Percentiles rank a stretch among this genome's conserved stretches.
Conservation (phyloP, 768 basidiomycete species). For the Lactarius tabidus region DNA sequence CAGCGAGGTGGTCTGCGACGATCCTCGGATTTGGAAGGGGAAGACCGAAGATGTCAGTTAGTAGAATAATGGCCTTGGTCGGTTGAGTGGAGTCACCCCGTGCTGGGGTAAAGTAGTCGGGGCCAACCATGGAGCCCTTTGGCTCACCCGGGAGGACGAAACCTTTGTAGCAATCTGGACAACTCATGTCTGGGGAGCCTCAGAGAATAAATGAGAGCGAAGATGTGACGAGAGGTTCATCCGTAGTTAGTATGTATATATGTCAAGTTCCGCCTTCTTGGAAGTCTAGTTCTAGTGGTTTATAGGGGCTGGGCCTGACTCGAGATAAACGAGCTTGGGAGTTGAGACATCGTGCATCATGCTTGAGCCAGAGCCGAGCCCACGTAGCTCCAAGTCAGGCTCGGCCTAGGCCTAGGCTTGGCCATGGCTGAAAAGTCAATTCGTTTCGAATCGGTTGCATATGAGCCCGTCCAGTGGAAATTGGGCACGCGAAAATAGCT, state of each 20-base stretch:
- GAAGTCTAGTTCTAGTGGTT: no score
- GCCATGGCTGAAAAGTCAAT: no score
- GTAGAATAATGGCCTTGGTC: slow-evolving; percentile 45
- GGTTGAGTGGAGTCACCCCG: slow-evolving; percentile 16
- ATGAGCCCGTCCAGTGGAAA: no score
- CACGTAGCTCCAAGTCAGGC: no score
- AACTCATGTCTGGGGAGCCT: slow-evolving; percentile 23
- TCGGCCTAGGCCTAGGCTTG: no score
- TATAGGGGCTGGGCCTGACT: no score
- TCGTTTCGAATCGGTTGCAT: no score
- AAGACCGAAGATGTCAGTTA: slow-evolving; percentile 57
- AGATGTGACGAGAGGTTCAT: background rate
- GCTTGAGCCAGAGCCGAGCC: no score
- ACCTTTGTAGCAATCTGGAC: slow-evolving; percentile 39
- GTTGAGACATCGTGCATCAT: no score
- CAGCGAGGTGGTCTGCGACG: slow-evolving; percentile 51
- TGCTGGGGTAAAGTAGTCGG: slow-evolving; percentile 43
- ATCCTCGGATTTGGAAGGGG: slow-evolving; percentile 50
- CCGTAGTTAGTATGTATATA: background rate
- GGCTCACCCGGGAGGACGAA: slow-evolving; percentile 45
- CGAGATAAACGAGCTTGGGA: no score
- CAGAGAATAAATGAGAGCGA: background rate
- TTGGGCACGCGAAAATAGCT: no score
- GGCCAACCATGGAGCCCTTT: slow-evolving; percentile 38
- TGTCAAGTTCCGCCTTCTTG: no score